These are phyloP conservation scores for Starmerella riodocensis DNA, from an alignment of 805 yeast species.

Conservation along the genomic window DNA sequence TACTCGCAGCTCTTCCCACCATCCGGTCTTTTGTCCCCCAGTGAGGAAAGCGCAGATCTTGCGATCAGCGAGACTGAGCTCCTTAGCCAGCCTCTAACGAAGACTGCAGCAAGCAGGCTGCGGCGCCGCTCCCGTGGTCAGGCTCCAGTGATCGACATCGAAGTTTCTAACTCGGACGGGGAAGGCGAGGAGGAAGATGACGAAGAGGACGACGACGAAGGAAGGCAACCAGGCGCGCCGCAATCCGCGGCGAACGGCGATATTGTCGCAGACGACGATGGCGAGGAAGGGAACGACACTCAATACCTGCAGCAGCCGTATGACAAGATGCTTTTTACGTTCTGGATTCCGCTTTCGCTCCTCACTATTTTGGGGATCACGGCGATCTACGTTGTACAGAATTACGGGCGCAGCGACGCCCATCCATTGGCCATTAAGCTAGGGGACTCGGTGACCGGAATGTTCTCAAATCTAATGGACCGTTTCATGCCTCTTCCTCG, in stretches of 20 bases:
- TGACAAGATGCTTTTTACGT: constrained; percentile 74
- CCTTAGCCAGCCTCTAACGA: no score
- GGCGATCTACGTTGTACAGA: constrained; percentile 11
- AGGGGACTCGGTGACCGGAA: constrained; percentile 6
- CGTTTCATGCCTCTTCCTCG: constrained; percentile 13
- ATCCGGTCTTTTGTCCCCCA: no score
- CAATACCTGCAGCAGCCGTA: no score
- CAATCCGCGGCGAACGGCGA: background rate
- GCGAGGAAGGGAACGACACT: no score
- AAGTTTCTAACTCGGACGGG: constrained; percentile 5
- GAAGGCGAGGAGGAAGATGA: constrained; percentile 19
- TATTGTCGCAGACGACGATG: no score
- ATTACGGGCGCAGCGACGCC: constrained; percentile 7
- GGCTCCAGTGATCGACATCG: constrained; percentile 9
- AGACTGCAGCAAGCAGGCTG: no score
- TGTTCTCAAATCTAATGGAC: constrained; percentile 3
- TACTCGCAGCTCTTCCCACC: constrained; percentile 13
- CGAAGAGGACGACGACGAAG: constrained; percentile 11
- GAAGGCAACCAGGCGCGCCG: background rate
- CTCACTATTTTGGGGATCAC: constrained; percentile 14
- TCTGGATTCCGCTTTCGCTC: constrained; percentile 75
- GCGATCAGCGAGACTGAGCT: no score
- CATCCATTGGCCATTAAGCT: constrained; percentile 6
- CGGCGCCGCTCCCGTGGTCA: no score
- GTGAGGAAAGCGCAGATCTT: background rate